Percentiles rank a stretch among this genome's conserved stretches.
Conservation (phyloP, 2,329 filamentous ascomycete genomes). For the Neopestalotiopsis clavispora region DNA sequence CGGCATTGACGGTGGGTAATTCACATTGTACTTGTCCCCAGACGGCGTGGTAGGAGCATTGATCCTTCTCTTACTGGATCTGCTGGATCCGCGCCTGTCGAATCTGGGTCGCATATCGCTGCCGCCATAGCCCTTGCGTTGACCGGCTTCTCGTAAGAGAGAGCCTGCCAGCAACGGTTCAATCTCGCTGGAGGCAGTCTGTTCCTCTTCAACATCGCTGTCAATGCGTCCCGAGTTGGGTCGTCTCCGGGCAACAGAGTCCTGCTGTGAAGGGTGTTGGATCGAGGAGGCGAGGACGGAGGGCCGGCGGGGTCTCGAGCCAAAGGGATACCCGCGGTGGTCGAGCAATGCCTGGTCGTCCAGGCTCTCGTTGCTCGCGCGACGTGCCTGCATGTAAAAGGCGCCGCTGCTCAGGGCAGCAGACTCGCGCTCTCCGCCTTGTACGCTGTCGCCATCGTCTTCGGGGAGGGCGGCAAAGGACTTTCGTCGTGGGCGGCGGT, state of each 20-base stretch:
- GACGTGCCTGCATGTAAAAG: constrained; percentile 59
- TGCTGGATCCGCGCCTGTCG: constrained; percentile 55
- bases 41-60: constrained; percentile 33
- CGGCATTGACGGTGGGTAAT: constrained; percentile 72
- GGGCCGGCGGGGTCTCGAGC: constrained; percentile 67
- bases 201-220: constrained; percentile 52
- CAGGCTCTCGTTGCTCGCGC: constrained; percentile 82
- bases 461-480: constrained; percentile 75
- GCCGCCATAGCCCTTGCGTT: constrained; percentile 46
- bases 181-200: constrained; percentile 51
- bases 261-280: constrained; percentile 26
- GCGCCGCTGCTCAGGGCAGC: constrained; percentile 37
- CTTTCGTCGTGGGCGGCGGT: constrained; percentile 75
- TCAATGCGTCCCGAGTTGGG: neutral
- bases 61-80: constrained; percentile 49
- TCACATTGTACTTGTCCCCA: constrained; percentile 63
- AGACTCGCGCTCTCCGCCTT: constrained; percentile 28
- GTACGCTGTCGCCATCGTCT: constrained; percentile 47
- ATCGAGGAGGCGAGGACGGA: constrained; percentile 48
- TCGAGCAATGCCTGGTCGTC: constrained; percentile 89
- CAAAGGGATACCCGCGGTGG: constrained; percentile 55
- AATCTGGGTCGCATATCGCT: constrained; percentile 41
- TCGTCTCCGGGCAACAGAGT: neutral
- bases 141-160: constrained; percentile 38
- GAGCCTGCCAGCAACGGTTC: constrained; percentile 56